phyloP scores from a whole-genome alignment of 352 stramenopile species.

The Pseudoperonospora humuli region DNA sequence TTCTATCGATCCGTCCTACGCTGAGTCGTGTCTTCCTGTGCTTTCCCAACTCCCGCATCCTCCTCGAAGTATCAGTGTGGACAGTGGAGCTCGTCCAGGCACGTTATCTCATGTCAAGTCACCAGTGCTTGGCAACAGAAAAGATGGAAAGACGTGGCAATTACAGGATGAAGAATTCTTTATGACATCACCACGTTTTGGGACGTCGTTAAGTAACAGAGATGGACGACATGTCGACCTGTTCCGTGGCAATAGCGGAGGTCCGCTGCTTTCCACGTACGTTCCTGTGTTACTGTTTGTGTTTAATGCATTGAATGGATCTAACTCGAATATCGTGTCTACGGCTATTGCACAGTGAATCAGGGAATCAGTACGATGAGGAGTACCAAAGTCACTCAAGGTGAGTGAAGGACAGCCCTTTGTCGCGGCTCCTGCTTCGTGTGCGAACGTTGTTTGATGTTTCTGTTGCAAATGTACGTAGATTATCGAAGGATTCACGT shows the following conservation, averaged over 20 bases:
- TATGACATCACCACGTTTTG: constrained; percentile 48
- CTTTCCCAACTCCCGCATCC: constrained; percentile 36
- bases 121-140: constrained; percentile 44
- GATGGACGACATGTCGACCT: constrained; percentile 20
- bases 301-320: background rate
- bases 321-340: constrained; percentile 11
- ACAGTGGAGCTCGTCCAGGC: constrained; percentile 21
- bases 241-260: constrained; percentile 22
- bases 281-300: constrained; percentile 2
- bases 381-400: constrained; percentile 26
- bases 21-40: constrained; percentile 37
- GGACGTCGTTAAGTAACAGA: constrained; percentile 17
- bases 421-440: background rate
- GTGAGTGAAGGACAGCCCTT: constrained; percentile 4
- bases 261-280: constrained; percentile 27
- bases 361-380: constrained; percentile 29
- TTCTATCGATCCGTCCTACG: constrained; percentile 33
- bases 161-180: constrained; percentile 62
- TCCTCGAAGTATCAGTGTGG: constrained; percentile 36
- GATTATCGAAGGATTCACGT: constrained; percentile 55
- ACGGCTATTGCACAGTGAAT: constrained; percentile 14
- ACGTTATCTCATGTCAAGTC: constrained; percentile 45
- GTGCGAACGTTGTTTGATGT: constrained; percentile 2
- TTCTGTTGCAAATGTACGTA: background rate
- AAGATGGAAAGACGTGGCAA: constrained; percentile 62